These are phyloP conservation scores for Euphorbia schlechtendalii DNA, from an alignment of 441 rosid species.

Conservation along the genomic window DNA sequence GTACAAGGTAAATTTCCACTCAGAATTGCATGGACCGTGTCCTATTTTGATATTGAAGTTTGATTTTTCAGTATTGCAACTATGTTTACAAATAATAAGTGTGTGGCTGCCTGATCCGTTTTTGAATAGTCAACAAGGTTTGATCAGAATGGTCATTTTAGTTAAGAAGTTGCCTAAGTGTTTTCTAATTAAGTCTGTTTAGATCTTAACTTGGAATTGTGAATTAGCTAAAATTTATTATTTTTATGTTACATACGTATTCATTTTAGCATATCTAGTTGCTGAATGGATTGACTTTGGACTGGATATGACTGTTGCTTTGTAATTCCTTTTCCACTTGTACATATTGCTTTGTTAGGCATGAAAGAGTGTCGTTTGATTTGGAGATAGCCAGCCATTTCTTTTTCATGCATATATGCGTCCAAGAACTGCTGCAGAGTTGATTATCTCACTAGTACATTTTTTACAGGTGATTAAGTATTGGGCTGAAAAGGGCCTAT, in stretches of 20 bases:
- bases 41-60: neutral
- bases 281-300: neutral
- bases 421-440: neutral
- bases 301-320: neutral
- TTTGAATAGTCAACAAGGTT: neutral
- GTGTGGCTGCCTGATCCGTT: neutral
- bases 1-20: conserved; percentile 45
- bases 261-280: no score
- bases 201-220: neutral
- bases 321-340: no score
- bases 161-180: neutral
- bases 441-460: neutral
- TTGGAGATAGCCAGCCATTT: neutral
- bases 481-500: conserved; percentile 75
- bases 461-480: conserved; percentile 48
- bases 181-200: neutral
- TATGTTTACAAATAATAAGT: neutral
- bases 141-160: neutral
- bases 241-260: neutral
- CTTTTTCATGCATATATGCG: neutral
- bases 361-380: neutral
- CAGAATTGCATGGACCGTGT: neutral
- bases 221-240: neutral
- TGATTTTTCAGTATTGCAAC: neutral
- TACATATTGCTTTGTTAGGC: no score